Base-by-base conservation (phyloP, 2,329 filamentous ascomycete species). In the Neopestalotiopsis sp. region DNA sequence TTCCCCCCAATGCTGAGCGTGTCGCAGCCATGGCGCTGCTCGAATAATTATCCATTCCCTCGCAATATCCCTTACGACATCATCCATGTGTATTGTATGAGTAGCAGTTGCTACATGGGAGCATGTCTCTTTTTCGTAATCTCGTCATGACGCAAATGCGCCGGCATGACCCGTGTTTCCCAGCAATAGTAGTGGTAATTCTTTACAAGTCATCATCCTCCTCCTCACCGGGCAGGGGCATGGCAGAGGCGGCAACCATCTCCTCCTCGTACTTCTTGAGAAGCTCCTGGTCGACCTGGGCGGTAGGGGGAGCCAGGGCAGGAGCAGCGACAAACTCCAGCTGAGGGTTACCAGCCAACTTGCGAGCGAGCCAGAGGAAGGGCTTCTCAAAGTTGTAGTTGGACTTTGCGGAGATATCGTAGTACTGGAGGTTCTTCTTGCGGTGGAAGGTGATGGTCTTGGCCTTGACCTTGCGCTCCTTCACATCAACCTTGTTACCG, bases 311-410 rank as follows among this genome's bases (percentile, higher is more conserved):
- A 75, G 95, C 96, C 77, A 99, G 92, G 77, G 96, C 96, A 73
- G 94, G 93, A 72, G 94, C 95, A 78, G 96, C 96, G 78, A 98
- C 95, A 80, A 99, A 98, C 83, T 98, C 95, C 82, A 97, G 85
- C 79, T 86, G 84, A 79, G 94, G 88, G 89, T 98, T 98, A 84
- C 95, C 96, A 77, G 97, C 95, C 70, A 99, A 91, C 91, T 99
- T 99, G 84, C 96, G 92, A 77, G 95, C 95, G 78, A 99, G 92
- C 96, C 96, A 98, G 78, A 98, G 92, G 94, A 99, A 98, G 73
- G 95, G 95, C 91, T 98, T 99, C 92, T 98, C 95, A 85, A 98
- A 98, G 91, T 98, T 98, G 88, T 99, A 98, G 90, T 98, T 98
- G 81, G 95, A 98, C 89, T 98, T 99, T 85, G 96, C 96, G 57